Conservation (phyloP, 495 filamentous ascomycete species). For the Aspergillus nidulans region DNA sequence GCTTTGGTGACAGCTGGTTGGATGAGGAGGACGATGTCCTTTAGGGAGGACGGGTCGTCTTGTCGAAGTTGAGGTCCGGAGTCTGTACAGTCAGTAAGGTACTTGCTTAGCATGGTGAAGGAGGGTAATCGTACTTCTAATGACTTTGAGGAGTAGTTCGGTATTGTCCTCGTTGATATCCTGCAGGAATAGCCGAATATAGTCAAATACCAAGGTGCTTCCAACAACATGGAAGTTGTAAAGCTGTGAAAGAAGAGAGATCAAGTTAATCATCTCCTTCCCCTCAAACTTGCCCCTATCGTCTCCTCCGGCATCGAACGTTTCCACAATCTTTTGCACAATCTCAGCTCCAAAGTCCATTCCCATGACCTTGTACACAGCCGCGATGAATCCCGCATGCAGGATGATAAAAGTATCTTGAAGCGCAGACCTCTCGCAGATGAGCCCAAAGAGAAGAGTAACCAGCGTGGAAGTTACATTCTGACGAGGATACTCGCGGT, state of each 20-base stretch:
- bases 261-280: slow-evolving; percentile 74
- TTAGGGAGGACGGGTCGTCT: slow-evolving; percentile 86
- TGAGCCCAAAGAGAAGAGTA: slow-evolving; percentile 65
- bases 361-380: slow-evolving; percentile 79
- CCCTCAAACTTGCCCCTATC: slow-evolving; percentile 42
- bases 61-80: slow-evolving; percentile 79
- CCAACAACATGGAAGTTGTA: slow-evolving; percentile 90
- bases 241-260: slow-evolving; percentile 77
- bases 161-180: slow-evolving; percentile 84
- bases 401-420: slow-evolving; percentile 87
- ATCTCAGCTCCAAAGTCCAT: slow-evolving; percentile 83
- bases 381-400: slow-evolving; percentile 84
- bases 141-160: slow-evolving; percentile 80
- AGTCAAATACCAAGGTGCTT: slow-evolving; percentile 81
- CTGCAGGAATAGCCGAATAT: slow-evolving; percentile 69
- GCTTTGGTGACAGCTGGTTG: slow-evolving; percentile 62
- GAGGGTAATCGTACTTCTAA: slow-evolving; percentile 52
- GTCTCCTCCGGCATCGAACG: slow-evolving; percentile 48
- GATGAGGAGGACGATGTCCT: slow-evolving; percentile 80
- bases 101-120: not conserved
- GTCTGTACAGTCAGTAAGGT: slow-evolving; percentile 26
- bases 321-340: slow-evolving; percentile 69
- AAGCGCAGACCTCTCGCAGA: slow-evolving; percentile 70
- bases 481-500: slow-evolving; percentile 72
- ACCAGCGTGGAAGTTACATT: slow-evolving; percentile 77